Evolutionary conservation across 257 asterid genomes (phyloP).

Genomic region (Gardenia jasminoides): DNA sequence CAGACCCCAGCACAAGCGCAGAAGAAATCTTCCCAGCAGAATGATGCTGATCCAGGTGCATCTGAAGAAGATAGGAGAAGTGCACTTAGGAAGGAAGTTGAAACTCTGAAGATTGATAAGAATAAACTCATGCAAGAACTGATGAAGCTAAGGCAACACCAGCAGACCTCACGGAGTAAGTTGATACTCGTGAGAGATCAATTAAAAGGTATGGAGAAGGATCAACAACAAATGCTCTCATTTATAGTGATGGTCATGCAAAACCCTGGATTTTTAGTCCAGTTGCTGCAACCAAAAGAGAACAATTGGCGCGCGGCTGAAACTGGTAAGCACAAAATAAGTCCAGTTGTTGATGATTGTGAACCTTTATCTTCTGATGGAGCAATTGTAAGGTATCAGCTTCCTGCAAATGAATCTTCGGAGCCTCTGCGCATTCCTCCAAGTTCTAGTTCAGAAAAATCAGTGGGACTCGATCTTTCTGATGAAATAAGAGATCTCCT

Average conservation of each 20-base stretch:
- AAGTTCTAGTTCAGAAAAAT: conserved; percentile 35
- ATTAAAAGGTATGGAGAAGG: conserved; percentile 76
- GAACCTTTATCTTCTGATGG: conserved; percentile 50
- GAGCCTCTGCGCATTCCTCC: conserved; percentile 24
- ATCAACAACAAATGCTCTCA: conserved; percentile 94
- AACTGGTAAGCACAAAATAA: conserved; percentile 41
- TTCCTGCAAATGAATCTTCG: conserved; percentile 35
- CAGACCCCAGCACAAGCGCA: conserved; percentile 44
- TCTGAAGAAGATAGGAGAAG: conserved; percentile 52
- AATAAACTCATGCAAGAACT: conserved; percentile 62
- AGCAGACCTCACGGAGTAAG: conserved; percentile 69
- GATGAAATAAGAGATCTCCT: conserved; percentile 67
- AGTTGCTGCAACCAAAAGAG: conserved; percentile 82
- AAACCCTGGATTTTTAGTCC: conserved; percentile 67
- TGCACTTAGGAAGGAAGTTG: conserved; percentile 74
- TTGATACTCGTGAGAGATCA: conserved; percentile 57
- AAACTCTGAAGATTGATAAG: conserved; percentile 61
- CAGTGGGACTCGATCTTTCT: conserved; percentile 64
- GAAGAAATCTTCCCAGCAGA: conserved; percentile 41
- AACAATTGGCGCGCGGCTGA: conserved; percentile 53
- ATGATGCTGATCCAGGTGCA: conserved; percentile 27
- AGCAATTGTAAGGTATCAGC: conserved; percentile 63
- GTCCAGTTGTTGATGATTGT: conserved; percentile 54
- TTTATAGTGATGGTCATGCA: conserved; percentile 98
- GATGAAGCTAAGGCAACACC: conserved; percentile 60